Percentiles rank a stretch among this genome's conserved stretches.
phyloP scores from a whole-genome alignment of 371 early-diverging fungal genomes.

The Circinella umbellata region DNA sequence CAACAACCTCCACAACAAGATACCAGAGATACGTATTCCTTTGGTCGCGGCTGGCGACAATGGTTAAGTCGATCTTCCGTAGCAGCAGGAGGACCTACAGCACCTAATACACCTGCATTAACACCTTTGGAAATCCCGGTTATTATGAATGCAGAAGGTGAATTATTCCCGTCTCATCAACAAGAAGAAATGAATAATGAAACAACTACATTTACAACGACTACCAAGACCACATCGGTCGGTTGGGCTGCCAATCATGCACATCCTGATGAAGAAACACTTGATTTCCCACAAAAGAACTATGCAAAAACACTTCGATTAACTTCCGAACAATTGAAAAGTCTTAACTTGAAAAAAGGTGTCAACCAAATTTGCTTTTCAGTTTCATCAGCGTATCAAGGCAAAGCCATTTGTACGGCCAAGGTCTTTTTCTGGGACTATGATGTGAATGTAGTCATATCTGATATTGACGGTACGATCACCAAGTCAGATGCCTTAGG shows the following conservation, averaged over 20 bases:
- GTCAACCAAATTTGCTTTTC: conserved; percentile 89
- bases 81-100: conserved; percentile 21
- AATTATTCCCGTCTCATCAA: background rate
- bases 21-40: conserved; percentile 48
- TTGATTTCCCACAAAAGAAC: conserved; percentile 38
- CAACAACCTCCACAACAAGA: conserved; percentile 28
- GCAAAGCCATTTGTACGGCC: conserved; percentile 76
- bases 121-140: background rate
- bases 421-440: conserved; percentile 89
- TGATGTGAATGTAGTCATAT: conserved; percentile 88
- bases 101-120: conserved; percentile 10
- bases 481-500: conserved; percentile 98
- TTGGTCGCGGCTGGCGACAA: conserved; percentile 58
- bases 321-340: conserved; percentile 86
- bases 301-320: conserved; percentile 89
- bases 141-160: no score
- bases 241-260: conserved; percentile 44
- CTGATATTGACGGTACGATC: conserved; percentile 99
- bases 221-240: conserved; percentile 51
- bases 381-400: conserved; percentile 74
- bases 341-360: conserved; percentile 82
- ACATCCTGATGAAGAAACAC: conserved; percentile 26
- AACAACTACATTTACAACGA: conserved; percentile 49
- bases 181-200: conserved; percentile 18
- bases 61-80: conserved; percentile 57